Evolutionary conservation across 192 early-diverging fungal species (phyloP).

Genomic region (Backusella circina): DNA sequence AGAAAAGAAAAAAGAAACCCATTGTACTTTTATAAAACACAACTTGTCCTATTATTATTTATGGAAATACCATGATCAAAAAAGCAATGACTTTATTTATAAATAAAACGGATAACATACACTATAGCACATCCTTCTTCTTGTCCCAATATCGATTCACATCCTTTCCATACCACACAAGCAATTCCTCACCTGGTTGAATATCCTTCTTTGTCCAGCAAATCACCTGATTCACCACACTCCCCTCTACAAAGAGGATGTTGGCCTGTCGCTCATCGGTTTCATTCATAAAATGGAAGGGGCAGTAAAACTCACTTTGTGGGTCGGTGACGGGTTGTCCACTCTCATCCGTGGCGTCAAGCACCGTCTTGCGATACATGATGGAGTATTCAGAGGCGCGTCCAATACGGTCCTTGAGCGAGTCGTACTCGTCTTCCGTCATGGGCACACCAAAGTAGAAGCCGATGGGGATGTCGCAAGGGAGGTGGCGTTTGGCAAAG

Average conservation of each 20-base stretch:
- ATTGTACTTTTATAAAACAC: too few species aligned
- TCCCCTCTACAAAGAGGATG: conserved; percentile 77
- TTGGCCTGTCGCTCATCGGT: conserved; percentile 53
- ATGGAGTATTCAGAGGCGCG: conserved; percentile 83
- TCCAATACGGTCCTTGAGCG: conserved; percentile 76
- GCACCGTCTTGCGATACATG: conserved; percentile 85
- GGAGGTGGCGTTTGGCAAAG: conserved; percentile 70
- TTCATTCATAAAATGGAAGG: conserved; percentile 94
- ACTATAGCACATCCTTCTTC: neutral
- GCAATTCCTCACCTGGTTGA: conserved; percentile 73
- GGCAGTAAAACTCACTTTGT: conserved; percentile 61
- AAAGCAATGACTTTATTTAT: too few species aligned
- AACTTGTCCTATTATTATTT: too few species aligned
- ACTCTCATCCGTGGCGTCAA: conserved; percentile 84
- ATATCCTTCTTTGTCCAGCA: conserved; percentile 73
- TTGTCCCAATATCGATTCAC: conserved; percentile 71
- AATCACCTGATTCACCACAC: conserved; percentile 83
- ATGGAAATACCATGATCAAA: too few species aligned
- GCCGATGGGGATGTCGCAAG: conserved; percentile 71
- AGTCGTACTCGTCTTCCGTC: conserved; percentile 94
- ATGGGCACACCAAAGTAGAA: conserved; percentile 97
- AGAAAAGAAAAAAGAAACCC: too few species aligned
- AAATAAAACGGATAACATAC: too few species aligned
- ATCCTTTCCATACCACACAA: conserved; percentile 84
- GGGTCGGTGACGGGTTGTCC: conserved; percentile 75